These are phyloP conservation scores for Ustilago sp. DNA, from an alignment of 1,284 basidiomycete genomes.

Conservation along the genomic window DNA sequence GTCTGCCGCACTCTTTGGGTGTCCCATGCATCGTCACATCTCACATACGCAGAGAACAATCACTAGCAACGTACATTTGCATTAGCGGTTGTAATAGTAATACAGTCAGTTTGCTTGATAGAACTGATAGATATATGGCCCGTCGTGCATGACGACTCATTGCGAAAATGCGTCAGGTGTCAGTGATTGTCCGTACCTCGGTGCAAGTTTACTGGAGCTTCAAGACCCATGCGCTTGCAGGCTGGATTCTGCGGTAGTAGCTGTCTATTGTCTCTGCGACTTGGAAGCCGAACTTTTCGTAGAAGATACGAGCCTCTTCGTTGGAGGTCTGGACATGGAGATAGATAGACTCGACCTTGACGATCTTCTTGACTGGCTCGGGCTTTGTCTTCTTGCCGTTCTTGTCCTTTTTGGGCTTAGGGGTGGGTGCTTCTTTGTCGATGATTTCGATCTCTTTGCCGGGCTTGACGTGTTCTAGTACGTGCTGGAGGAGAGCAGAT, in stretches of 20 bases:
- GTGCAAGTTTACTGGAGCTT: constrained; percentile 40
- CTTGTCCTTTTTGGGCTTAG: constrained; percentile 52
- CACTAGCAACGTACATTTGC: constrained; percentile 6
- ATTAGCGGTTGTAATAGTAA: constrained; percentile 8
- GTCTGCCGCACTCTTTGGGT: too few relatives aligned
- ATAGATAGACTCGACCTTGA: constrained; percentile 63
- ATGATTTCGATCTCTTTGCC: constrained; percentile 52
- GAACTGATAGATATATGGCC: not conserved
- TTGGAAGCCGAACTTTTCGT: constrained; percentile 69
- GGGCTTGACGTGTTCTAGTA: constrained; percentile 64
- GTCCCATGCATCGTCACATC: not conserved
- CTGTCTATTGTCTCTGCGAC: constrained; percentile 59
- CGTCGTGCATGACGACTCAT: not conserved
- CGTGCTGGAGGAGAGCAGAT: constrained; percentile 64
- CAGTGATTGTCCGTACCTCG: not conserved
- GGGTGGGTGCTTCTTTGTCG: constrained; percentile 35
- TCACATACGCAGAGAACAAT: not conserved
- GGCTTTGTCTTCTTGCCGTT: constrained; percentile 53
- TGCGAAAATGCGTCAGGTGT: not conserved
- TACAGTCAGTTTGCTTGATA: constrained; percentile 8
- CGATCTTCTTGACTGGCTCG: constrained; percentile 39
- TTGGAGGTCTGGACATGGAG: constrained; percentile 70
- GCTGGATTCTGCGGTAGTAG: constrained; percentile 67
- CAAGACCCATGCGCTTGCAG: constrained; percentile 69
- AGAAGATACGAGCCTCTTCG: constrained; percentile 68